Base-by-base conservation (phyloP, 2,329 filamentous ascomycete species). In the Epichloe sp. region DNA sequence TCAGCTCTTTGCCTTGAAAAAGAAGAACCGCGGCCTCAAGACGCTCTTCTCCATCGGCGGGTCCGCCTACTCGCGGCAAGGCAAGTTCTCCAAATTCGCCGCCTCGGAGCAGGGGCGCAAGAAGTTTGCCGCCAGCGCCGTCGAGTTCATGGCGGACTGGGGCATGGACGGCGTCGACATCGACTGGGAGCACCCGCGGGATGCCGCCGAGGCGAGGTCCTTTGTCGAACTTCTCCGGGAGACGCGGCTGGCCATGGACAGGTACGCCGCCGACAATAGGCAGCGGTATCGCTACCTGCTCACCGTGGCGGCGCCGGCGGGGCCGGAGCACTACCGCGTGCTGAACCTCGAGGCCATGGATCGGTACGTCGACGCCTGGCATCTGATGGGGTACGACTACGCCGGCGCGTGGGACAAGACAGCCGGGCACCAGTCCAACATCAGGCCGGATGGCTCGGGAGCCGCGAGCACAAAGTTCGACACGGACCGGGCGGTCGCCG, bases 1-100 rank as follows among this genome's bases (percentile, higher is more conserved):
- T 68, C 86, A 91, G 62, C 71, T 94, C 1, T 87, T 77, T 63
- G 66, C 87, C 1, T 74, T 86, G 49, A 94, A 94, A 72, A 83
- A 88, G 68, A 69, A 75, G 57, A 80, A 94, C 63, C 80, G 87
- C 19, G 79, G 86, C 49, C 67, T 94, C 52, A 94, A 94, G 67
- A 75, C 85, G 2, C 69, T 93, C n/a, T 75, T 93, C 8, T 88
- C 83, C 37, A 85, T 94, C 53, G 88, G 88, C 41, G 88, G 88
- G 15, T 93, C 83, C 81, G 86, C 80, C 0, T 88, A 85, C 63
- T 86, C 83, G 3, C 67, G 54, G 40, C 40, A 60, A 40, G 60
- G 76, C 49, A 84, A 86, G 58, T 88, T 91, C 62, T 72, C 79
- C 1, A 69, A 70, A 6, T 77, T 83, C 0, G 80, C 79, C 0